Base-by-base conservation (phyloP, 2,329 filamentous ascomycete genomes). In the Colletotrichum chlorophyti region DNA sequence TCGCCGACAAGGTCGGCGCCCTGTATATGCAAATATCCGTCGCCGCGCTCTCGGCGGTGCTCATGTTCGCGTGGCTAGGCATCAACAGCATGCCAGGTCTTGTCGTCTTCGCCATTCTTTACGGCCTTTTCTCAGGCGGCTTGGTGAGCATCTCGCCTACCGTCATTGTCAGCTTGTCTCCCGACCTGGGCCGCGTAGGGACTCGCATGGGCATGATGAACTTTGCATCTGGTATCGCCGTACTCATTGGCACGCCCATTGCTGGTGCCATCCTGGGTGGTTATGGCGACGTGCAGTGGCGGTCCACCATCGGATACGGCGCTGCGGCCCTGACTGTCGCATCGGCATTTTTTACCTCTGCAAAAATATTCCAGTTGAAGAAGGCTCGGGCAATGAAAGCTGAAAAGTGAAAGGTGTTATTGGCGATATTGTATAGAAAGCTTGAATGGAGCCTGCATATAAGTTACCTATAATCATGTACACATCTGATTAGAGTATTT, bases 181-280 rank as follows among this genome's bases (percentile, higher is more conserved):
- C 69, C 2, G 76, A 80, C 37, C 66, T 74, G 63, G 64, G 68
- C 46, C 61, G 62, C 10, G 60, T 71, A 14, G 74, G 75, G 19
- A 72, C 70, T 4, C 57, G 74, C 31, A 69, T 76, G 27, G 74
- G 75, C 6, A 76, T 76, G 73, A 66, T 58, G 15, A 64, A 66
- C 26, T 63, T 65, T 32, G 52, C 61, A 11, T 53, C 55, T 26
- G 63, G 65, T 74, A 69, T 85, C 76, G 6, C 82, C 76, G 38
- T 83, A 77, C 65, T 85, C 75, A 61, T 83, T 21, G 65, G 69
- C 14, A 84, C 34, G 70, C 75, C 37, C 73, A 81, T 57, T 77
- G 77, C 65, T 77, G 69, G 83, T 3, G 60, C 60, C 19, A 65
- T 68, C 12, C 14, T 63, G 3, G 59, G 59, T 12, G 59, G 41